Evolutionary conservation across 441 rosid genomes (phyloP).

Genomic region (Jatropha podagrica): DNA sequence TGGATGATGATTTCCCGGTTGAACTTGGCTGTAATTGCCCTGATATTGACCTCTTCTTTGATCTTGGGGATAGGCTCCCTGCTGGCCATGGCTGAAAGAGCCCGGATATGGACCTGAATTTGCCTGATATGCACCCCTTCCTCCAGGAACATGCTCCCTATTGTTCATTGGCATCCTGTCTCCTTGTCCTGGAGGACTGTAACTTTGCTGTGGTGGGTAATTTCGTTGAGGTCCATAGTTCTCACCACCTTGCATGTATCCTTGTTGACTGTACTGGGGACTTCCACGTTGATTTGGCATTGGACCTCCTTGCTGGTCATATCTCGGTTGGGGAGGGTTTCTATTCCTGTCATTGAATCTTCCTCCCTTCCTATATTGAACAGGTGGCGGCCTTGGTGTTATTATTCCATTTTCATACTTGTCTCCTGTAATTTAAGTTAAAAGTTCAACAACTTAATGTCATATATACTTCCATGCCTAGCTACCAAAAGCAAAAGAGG

Average conservation of each 20-base stretch:
- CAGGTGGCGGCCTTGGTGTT: slow-evolving; percentile 78
- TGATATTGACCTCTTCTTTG: slow-evolving; percentile 26
- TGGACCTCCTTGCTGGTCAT: slow-evolving; percentile 39
- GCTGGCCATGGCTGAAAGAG: slow-evolving; percentile 27
- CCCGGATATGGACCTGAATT: slow-evolving; percentile 24
- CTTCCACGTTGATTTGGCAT: slow-evolving; percentile 40
- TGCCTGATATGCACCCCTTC: slow-evolving; percentile 23
- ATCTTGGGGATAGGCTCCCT: slow-evolving; percentile 34
- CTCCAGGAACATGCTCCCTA: slow-evolving; percentile 31
- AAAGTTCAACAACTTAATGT: background rate
- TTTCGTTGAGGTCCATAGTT: slow-evolving; percentile 43
- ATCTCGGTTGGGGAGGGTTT: slow-evolving; percentile 35
- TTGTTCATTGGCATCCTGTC: slow-evolving; percentile 33
- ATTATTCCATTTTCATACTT: slow-evolving; percentile 81
- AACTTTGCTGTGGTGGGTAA: slow-evolving; percentile 43
- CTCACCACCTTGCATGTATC: slow-evolving; percentile 11
- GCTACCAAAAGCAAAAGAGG: no score
- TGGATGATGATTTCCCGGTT: slow-evolving; percentile 32
- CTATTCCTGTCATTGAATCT: slow-evolving; percentile 44
- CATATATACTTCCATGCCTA: no score
- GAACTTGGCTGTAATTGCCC: slow-evolving; percentile 31
- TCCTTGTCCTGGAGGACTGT: slow-evolving; percentile 37
- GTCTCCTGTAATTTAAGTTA: slow-evolving; percentile 50
- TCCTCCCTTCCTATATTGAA: slow-evolving; percentile 39
- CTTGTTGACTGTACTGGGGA: slow-evolving; percentile 36